Percentiles rank a stretch among this genome's conserved stretches.
These are phyloP conservation scores for Hylodesmum podocarpum DNA, from an alignment of 306 rosid genomes.

Conservation along the genomic window DNA sequence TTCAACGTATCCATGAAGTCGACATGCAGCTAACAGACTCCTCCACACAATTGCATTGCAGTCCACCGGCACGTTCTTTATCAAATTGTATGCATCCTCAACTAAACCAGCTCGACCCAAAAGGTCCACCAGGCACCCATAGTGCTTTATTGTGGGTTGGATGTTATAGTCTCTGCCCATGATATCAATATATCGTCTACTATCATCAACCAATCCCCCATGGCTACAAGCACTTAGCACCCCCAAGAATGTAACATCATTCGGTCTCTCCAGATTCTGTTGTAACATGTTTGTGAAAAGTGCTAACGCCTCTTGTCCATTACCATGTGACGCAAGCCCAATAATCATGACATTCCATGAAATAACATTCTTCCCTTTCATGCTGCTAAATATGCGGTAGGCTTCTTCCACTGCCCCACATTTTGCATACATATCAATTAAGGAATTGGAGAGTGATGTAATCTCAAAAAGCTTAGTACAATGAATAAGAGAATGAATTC, in stretches of 20 bases:
- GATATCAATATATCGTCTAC: slow-evolving; percentile 48
- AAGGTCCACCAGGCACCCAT: slow-evolving; percentile 81
- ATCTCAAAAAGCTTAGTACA: slow-evolving; percentile 15
- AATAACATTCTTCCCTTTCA: slow-evolving; percentile 52
- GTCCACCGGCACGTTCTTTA: slow-evolving; percentile 56
- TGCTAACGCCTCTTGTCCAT: slow-evolving; percentile 47
- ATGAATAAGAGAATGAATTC: slow-evolving; percentile 49
- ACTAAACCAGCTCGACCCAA: slow-evolving; percentile 74
- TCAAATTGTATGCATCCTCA: slow-evolving; percentile 60
- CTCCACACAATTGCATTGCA: slow-evolving; percentile 81
- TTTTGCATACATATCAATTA: slow-evolving; percentile 74
- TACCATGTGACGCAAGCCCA: slow-evolving; percentile 70
- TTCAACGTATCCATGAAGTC: slow-evolving; percentile 52
- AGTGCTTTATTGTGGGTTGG: slow-evolving; percentile 71
- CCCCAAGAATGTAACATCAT: slow-evolving; percentile 71
- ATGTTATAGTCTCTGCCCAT: slow-evolving; percentile 51
- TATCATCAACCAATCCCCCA: slow-evolving; percentile 66
- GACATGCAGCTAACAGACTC: slow-evolving; percentile 66
- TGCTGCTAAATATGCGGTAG: slow-evolving; percentile 29
- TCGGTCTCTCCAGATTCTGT: slow-evolving; percentile 49
- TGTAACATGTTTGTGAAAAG: slow-evolving; percentile 52
- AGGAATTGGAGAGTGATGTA: slow-evolving; percentile 49
- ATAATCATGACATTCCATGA: slow-evolving; percentile 86
- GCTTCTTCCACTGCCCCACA: slow-evolving; percentile 85
- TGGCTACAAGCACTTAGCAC: slow-evolving; percentile 74